These are phyloP conservation scores for Lactarius vividus DNA, from an alignment of 768 basidiomycete species.

Conservation along the genomic window DNA sequence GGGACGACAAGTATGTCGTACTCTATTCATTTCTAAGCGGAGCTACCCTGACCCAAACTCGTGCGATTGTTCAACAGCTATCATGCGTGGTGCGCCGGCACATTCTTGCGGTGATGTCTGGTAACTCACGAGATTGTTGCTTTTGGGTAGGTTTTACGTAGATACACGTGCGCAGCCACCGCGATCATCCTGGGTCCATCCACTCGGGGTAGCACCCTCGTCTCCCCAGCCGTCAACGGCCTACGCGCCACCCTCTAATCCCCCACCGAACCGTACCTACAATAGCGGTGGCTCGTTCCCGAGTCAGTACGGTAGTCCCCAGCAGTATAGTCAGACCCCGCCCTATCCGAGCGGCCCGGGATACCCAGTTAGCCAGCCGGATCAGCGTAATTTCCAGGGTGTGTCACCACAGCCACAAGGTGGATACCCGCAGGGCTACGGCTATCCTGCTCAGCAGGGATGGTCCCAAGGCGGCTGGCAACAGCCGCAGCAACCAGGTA, in stretches of 20 bases:
- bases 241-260: conserved; percentile 39
- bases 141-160: conserved; percentile 66
- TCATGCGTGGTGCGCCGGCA: conserved; percentile 53
- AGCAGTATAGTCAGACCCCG: conserved; percentile 21
- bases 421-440: neutral
- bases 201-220: conserved; percentile 46
- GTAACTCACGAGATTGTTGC: neutral
- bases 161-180: conserved; percentile 62
- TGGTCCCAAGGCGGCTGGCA: conserved; percentile 23
- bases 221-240: conserved; percentile 37
- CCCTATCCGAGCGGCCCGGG: conserved; percentile 29
- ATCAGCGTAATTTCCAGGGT: neutral
- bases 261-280: conserved; percentile 45
- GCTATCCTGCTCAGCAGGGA: conserved; percentile 28
- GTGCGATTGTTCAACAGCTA: conserved; percentile 45
- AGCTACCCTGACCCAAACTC: conserved; percentile 20
- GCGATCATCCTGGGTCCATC: conserved; percentile 67
- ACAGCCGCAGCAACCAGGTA: conserved; percentile 20
- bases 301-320: conserved; percentile 27
- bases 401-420: neutral
- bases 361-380: conserved; percentile 22
- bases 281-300: conserved; percentile 25
- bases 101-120: neutral
- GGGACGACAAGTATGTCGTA: conserved; percentile 57
- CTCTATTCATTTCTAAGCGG: conserved; percentile 30